phyloP scores from a whole-genome alignment of 208 protist species.

The Trypanosoma rangeli region DNA sequence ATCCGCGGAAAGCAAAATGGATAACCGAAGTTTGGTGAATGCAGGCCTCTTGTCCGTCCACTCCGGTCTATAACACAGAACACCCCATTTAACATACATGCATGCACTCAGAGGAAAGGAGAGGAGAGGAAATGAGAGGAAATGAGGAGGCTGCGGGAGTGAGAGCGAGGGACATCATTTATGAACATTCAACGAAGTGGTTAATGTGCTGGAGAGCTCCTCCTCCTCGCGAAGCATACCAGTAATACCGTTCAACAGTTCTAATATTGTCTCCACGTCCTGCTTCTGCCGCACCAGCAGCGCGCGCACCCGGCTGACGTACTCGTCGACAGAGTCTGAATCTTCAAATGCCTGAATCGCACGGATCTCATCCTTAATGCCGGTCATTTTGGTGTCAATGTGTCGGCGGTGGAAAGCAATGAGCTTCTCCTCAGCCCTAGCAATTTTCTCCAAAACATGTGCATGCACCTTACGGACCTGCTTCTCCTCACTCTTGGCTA shows the following conservation, averaged over 20 bases:
- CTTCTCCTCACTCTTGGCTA: slow-evolving; percentile 68
- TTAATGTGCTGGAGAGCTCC: slow-evolving; percentile 84
- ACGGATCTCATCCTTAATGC: slow-evolving; percentile 93
- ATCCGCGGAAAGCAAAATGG: background rate
- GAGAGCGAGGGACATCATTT: slow-evolving; percentile 15
- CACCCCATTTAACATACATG: no score
- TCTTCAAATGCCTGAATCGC: slow-evolving; percentile 91
- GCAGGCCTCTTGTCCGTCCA: background rate
- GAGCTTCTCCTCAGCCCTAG: slow-evolving; percentile 93
- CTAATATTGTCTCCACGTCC: slow-evolving; percentile 78
- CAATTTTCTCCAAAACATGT: slow-evolving; percentile 91
- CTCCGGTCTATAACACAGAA: no score
- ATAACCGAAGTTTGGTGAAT: background rate
- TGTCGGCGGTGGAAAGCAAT: slow-evolving; percentile 91
- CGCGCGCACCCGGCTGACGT: slow-evolving; percentile 69
- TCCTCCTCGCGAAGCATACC: slow-evolving; percentile 88
- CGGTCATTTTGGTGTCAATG: slow-evolving; percentile 93
- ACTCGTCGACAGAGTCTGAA: slow-evolving; percentile 90
- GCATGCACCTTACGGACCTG: slow-evolving; percentile 89
- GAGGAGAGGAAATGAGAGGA: no score
- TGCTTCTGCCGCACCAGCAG: slow-evolving; percentile 71
- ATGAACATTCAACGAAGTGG: slow-evolving; percentile 40
- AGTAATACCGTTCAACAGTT: slow-evolving; percentile 70
- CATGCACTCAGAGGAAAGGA: no score
- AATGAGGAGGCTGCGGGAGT: no score